A percentile compares a stretch with the other conserved stretches of the same genome.
These are phyloP conservation scores for Tylopilus sp. DNA, from an alignment of 1,284 basidiomycete genomes.

Conservation along the genomic window DNA sequence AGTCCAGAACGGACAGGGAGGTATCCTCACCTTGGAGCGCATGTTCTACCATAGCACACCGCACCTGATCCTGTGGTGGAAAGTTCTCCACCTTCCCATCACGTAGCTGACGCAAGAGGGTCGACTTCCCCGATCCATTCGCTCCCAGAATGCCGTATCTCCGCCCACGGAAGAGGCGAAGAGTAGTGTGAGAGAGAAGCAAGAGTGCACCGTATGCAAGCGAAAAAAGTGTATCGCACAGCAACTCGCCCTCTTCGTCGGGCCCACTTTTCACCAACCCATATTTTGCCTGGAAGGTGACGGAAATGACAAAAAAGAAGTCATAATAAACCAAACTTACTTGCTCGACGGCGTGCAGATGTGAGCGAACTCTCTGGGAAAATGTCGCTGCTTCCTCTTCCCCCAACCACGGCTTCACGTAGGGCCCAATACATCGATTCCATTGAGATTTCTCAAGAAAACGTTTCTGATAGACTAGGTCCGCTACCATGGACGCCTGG, in stretches of 20 bases:
- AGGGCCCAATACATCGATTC: conserved; percentile 70
- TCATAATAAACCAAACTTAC: conserved; percentile 26
- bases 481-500: conserved; percentile 69
- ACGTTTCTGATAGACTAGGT: conserved; percentile 66
- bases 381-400: conserved; percentile 46
- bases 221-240: conserved; percentile 93
- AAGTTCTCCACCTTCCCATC: conserved; percentile 96
- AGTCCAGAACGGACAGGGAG: conserved; percentile 78
- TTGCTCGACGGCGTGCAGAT: conserved; percentile 76
- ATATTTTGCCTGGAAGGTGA: conserved; percentile 48
- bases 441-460: conserved; percentile 65
- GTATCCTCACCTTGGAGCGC: conserved; percentile 90
- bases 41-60: conserved; percentile 95
- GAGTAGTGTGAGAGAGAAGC: conserved; percentile 90
- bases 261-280: conserved; percentile 40
- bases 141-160: conserved; percentile 94
- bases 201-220: conserved; percentile 95
- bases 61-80: conserved; percentile 81
- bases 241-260: conserved; percentile 76
- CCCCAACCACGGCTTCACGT: conserved; percentile 66
- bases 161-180: conserved; percentile 86
- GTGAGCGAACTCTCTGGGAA: conserved; percentile 60
- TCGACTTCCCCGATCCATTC: conserved; percentile 96
- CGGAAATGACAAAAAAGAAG: conserved; percentile 6
- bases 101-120: conserved; percentile 91